Evolutionary conservation across 2,329 filamentous ascomycete genomes (phyloP).

Genomic region (Trichoderma sp.): DNA sequence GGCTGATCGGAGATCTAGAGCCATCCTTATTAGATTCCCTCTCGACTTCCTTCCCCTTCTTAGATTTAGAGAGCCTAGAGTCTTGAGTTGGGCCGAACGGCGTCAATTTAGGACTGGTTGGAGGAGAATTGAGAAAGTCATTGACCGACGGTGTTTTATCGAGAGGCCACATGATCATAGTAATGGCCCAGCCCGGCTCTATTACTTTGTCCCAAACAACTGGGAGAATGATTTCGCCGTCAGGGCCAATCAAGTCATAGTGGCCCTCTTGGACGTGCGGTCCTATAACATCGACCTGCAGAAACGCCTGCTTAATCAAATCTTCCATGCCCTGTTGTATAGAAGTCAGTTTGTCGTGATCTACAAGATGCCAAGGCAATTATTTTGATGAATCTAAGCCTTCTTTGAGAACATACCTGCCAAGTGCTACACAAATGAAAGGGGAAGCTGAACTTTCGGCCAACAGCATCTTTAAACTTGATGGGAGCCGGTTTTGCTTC

Average conservation of each 20-base stretch:
- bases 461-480: conserved; percentile 88
- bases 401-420: conserved; percentile 61
- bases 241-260: conserved; percentile 78
- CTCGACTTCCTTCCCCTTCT: conserved; percentile 33
- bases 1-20: conserved; percentile 48
- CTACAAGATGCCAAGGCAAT: not conserved
- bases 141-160: conserved; percentile 46
- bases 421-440: conserved; percentile 84
- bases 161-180: conserved; percentile 64
- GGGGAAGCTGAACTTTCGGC: conserved; percentile 90
- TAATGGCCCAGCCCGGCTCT: conserved; percentile 67
- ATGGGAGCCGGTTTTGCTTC: conserved; percentile 71
- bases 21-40: conserved; percentile 49
- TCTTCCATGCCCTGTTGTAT: conserved; percentile 75
- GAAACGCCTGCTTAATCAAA: conserved; percentile 81
- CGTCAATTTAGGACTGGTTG: too few species aligned
- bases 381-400: not conserved
- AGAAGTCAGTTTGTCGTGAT: conserved; percentile 22
- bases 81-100: too few species aligned
- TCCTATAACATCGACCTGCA: conserved; percentile 76
- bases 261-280: conserved; percentile 77
- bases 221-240: conserved; percentile 81
- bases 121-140: too few species aligned
- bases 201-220: conserved; percentile 78
- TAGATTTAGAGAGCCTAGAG: too few species aligned